phyloP scores from a whole-genome alignment of 208 protist genomes.

The Entamoeba moshkovskii region DNA sequence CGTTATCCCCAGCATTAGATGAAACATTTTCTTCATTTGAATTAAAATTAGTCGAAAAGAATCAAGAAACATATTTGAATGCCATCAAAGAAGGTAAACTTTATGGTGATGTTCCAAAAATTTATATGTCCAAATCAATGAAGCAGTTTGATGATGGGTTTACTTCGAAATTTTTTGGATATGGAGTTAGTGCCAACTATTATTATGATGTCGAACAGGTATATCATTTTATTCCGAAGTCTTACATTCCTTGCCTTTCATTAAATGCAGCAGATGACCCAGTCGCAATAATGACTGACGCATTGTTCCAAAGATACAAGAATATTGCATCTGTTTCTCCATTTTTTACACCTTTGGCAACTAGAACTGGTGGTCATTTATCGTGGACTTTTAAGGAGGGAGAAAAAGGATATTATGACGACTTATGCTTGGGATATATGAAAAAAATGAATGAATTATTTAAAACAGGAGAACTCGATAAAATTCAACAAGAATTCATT shows the following conservation, averaged over 20 bases:
- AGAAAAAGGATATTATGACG: not conserved
- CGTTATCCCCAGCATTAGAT: not conserved
- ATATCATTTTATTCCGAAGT: not conserved
- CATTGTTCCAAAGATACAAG: not conserved
- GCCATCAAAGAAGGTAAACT: not conserved
- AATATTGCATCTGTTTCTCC: not conserved
- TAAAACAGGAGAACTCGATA: not conserved
- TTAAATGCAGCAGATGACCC: not conserved
- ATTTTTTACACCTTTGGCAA: not conserved
- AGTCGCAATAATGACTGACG: not conserved
- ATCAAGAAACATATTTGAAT: not conserved
- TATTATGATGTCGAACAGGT: not conserved
- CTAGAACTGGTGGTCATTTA: not conserved
- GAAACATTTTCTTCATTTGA: not conserved
- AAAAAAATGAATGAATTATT: not conserved
- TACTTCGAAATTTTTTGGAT: not conserved
- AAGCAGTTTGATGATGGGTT: not conserved
- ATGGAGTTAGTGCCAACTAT: not conserved
- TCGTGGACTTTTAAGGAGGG: not conserved
- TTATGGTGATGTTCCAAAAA: not conserved
- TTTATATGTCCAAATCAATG: not conserved
- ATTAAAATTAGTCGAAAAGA: not conserved
- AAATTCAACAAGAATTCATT: not conserved
- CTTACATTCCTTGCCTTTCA: not conserved
- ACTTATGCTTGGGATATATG: not conserved